phyloP scores from a whole-genome alignment of 441 rosid species.

The Arabidopsis hybrid region DNA sequence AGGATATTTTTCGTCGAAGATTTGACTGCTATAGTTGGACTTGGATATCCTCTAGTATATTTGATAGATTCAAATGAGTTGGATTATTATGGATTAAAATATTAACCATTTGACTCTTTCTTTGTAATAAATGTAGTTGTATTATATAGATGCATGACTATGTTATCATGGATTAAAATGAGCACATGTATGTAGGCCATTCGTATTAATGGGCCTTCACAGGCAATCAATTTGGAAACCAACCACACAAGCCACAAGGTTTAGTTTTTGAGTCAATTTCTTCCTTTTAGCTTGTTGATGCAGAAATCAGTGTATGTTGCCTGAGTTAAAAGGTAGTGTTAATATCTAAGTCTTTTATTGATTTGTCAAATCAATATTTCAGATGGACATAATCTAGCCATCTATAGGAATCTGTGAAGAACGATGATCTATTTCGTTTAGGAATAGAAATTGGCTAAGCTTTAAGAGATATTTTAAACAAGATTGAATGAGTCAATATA shows the following conservation, averaged over 20 bases:
- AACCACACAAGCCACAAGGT: background rate
- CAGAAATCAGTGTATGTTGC: background rate
- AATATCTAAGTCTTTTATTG: background rate
- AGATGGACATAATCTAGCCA: background rate
- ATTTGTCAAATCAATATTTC: background rate
- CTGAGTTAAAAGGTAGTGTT: background rate
- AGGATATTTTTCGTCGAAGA: too few species aligned
- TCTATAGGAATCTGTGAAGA: background rate
- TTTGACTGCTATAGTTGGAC: too few species aligned
- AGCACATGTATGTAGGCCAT: background rate
- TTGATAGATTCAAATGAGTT: background rate
- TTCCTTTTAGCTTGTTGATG: background rate
- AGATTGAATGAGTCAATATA: background rate
- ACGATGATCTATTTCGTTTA: background rate
- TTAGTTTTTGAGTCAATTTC: background rate
- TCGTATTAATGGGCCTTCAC: background rate
- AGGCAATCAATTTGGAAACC: background rate
- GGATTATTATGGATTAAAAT: background rate
- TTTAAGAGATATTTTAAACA: background rate
- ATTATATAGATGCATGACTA: background rate
- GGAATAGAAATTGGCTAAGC: background rate
- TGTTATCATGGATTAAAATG: background rate
- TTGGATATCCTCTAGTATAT: too few species aligned
- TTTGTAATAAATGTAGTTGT: background rate
- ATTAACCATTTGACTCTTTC: background rate